A percentile compares a stretch with the other conserved stretches of the same genome.
phyloP scores from a whole-genome alignment of 331 rosid species.

The Quercus tomentella region DNA sequence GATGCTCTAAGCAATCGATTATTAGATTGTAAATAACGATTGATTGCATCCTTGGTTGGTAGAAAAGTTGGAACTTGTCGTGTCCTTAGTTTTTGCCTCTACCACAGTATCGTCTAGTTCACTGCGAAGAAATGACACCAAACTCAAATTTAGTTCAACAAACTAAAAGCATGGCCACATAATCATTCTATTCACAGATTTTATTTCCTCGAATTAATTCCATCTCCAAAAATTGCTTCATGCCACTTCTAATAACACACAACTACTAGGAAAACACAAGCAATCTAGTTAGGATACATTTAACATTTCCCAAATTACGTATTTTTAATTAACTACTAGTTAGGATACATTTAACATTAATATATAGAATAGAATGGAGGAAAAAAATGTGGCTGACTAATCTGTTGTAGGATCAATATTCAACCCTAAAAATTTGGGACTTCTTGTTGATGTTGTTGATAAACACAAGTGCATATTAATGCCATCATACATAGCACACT shows the following conservation, averaged over 20 bases:
- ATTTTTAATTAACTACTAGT: not conserved
- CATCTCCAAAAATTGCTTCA: not conserved
- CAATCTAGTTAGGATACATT: no score
- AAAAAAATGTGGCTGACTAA: no score
- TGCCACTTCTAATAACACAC: not conserved
- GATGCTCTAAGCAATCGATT: slow-evolving; percentile 89
- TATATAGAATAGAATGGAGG: no score
- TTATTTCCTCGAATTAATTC: not conserved
- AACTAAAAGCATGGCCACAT: slow-evolving; percentile 6
- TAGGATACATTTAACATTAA: not conserved
- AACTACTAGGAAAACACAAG: not conserved
- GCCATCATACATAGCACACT: not conserved
- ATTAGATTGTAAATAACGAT: slow-evolving; percentile 46
- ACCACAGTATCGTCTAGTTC: slow-evolving; percentile 84
- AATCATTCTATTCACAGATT: not conserved
- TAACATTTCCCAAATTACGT: not conserved
- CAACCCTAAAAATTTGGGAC: no score
- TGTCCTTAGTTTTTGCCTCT: slow-evolving; percentile 81
- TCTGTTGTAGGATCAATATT: no score
- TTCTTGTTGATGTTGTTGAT: no score
- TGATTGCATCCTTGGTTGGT: slow-evolving; percentile 48
- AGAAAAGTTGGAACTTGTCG: slow-evolving; percentile 59
- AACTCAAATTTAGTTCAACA: slow-evolving; percentile 13
- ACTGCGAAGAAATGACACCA: slow-evolving; percentile 40
- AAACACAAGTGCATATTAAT: not conserved